These are phyloP conservation scores for Zymoseptoria ardabiliae DNA, from an alignment of 2,329 filamentous ascomycete species.

Conservation along the genomic window DNA sequence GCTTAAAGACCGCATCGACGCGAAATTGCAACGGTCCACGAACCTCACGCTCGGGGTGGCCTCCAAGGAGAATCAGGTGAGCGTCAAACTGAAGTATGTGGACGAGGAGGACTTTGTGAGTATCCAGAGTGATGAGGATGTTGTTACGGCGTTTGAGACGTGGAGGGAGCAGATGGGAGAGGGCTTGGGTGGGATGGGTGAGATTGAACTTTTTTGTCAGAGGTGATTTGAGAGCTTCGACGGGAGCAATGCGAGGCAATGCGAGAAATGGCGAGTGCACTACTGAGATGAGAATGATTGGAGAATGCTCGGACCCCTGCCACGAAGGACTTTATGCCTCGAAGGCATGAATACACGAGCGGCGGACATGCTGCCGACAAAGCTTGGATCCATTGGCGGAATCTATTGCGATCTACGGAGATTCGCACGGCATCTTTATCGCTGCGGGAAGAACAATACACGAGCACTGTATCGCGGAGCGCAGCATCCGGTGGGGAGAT, in stretches of 20 bases:
- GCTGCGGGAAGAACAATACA: too few species aligned
- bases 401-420: neutral
- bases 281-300: too few species aligned
- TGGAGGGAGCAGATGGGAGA: conserved; percentile 72
- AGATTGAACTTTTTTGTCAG: conserved; percentile 81
- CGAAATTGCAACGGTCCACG: conserved; percentile 82
- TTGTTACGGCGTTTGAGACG: conserved; percentile 89
- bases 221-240: conserved; percentile 28
- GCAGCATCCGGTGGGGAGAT: too few species aligned
- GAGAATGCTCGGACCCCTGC: neutral
- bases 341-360: neutral
- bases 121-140: conserved; percentile 92
- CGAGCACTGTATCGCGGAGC: too few species aligned
- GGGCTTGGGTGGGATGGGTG: conserved; percentile 62
- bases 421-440: neutral
- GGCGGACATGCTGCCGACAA: neutral
- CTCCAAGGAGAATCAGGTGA: conserved; percentile 28
- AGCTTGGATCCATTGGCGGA: neutral
- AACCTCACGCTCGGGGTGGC: conserved; percentile 68
- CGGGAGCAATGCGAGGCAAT: neutral
- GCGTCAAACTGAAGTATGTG: conserved; percentile 79
- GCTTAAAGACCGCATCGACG: conserved; percentile 89
- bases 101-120: conserved; percentile 92
- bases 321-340: neutral
- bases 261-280: too few species aligned